Evolutionary conservation across 257 asterid genomes (phyloP), one percentile per base, ranked within the genome.

Genomic region (Nicotiana undulata): DNA sequence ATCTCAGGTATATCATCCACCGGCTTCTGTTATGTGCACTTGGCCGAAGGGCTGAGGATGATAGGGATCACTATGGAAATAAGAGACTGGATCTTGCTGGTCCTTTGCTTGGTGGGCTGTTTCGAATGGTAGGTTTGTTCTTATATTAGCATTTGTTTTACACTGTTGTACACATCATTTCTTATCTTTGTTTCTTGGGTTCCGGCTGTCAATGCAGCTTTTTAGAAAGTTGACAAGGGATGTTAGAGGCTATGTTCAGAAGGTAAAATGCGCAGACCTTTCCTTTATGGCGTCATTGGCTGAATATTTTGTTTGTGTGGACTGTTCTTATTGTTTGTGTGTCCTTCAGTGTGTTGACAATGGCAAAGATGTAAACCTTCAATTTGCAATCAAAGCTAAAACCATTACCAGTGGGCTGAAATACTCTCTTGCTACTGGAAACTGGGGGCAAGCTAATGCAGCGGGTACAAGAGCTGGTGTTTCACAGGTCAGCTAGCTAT

Each of bases 401-500:
- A 95, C 97, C 52, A 92, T 95, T 77, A 95, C 99, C 67, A 93
- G 99, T 90, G 99, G 99, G 49, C 96, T 95, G 44, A 95, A 92
- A 82, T 95, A 95, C 82, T 93, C 99, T 6, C 99, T 95, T 55
- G 95, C 99, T 60, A 95, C 98, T 80, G 99, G 99, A 46, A 95
- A 95, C 84, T 95, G 99, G 99, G 99, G 99, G 81, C 99, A 95
- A 91, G 99, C 99, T 64, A 95, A 95, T 86, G 99, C 98, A 26
- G 99, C 99, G 5, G 98, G 99, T 68, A 93, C 98, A 29, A 91
- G 98, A 85, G 98, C 98, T 82, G 99, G 99, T 81, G 99, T 95
- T 87, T 95, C 99, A 80, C 99, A 95, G 97, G 98, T 95, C 83
- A 80, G 81, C 66, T 20, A 63, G 37, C 80, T 18, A 18, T 10